These are phyloP conservation scores for Macadamia tetraphylla DNA, from an alignment of 164 flowering plant genomes.

Conservation along the genomic window DNA sequence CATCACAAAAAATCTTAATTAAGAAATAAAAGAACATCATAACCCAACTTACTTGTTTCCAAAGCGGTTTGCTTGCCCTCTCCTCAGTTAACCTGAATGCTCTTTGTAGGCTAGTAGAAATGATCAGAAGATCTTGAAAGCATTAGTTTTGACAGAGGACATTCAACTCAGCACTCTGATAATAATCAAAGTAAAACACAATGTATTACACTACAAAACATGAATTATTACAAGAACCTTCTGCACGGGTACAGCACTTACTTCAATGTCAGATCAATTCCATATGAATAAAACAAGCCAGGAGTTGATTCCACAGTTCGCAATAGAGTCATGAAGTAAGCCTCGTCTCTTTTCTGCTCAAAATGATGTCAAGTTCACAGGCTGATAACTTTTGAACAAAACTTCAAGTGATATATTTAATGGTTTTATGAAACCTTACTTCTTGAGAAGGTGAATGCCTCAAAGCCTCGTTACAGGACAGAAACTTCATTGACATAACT, in stretches of 20 bases:
- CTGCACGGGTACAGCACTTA: conserved; percentile 14
- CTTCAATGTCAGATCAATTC: conserved; percentile 82
- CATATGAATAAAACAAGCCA: conserved; percentile 88
- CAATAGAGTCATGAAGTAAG: conserved; percentile 76
- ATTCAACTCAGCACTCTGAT: conserved; percentile 2
- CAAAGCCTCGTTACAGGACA: conserved; percentile 68
- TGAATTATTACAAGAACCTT: not conserved
- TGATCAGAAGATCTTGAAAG: conserved; percentile 17
- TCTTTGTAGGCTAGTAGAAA: conserved; percentile 70
- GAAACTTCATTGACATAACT: conserved; percentile 70
- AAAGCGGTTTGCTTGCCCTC: conserved; percentile 67
- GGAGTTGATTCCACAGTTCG: conserved; percentile 83
- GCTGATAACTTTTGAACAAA: not conserved
- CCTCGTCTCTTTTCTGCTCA: conserved; percentile 86
- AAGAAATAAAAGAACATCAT: not conserved
- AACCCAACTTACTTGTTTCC: conserved; percentile 78
- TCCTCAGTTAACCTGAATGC: conserved; percentile 62
- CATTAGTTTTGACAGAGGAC: conserved; percentile 10
- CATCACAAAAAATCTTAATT: not conserved
- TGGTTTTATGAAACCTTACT: conserved; percentile 35
- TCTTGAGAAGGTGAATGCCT: conserved; percentile 59
- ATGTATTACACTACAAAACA: not conserved
- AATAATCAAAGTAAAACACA: not conserved
- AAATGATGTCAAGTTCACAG: not conserved
- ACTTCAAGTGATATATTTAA: not conserved